phyloP scores from a whole-genome alignment of 306 rosid genomes.

The Bauhinia variegata region DNA sequence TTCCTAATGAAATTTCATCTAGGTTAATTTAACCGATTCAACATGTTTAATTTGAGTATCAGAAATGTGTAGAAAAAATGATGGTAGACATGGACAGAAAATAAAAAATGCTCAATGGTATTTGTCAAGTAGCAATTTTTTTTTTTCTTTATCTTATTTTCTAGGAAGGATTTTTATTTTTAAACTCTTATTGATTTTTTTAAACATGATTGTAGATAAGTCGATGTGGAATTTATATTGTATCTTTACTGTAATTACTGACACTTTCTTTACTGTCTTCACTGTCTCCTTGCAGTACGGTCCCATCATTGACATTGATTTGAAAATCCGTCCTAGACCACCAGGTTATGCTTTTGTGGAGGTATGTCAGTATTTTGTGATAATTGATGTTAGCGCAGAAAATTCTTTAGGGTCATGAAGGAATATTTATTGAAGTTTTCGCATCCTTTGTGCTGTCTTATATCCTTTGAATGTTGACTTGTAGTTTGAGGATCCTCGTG shows the following conservation, averaged over 20 bases:
- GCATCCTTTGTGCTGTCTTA: neutral
- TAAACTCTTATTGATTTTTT: no score
- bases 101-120: neutral
- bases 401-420: conserved; percentile 1
- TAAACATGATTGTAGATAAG: neutral
- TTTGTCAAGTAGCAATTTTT: no score
- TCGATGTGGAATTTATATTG: neutral
- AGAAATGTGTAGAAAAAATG: no score
- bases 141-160: no score
- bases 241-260: conserved; percentile 7
- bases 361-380: conserved; percentile 47
- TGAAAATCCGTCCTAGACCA: conserved; percentile 87
- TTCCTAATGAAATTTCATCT: neutral
- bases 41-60: neutral
- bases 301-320: conserved; percentile 89
- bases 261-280: neutral
- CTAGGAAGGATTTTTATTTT: no score
- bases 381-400: neutral
- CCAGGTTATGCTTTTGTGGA: conserved; percentile 94
- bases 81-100: neutral
- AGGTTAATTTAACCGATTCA: neutral
- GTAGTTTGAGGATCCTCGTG: conserved; percentile 84
- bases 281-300: conserved; percentile 64
- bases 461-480: conserved; percentile 8
- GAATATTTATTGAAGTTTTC: neutral